Evolutionary conservation across 441 rosid species (phyloP).

Genomic region (Populus hybrid): DNA sequence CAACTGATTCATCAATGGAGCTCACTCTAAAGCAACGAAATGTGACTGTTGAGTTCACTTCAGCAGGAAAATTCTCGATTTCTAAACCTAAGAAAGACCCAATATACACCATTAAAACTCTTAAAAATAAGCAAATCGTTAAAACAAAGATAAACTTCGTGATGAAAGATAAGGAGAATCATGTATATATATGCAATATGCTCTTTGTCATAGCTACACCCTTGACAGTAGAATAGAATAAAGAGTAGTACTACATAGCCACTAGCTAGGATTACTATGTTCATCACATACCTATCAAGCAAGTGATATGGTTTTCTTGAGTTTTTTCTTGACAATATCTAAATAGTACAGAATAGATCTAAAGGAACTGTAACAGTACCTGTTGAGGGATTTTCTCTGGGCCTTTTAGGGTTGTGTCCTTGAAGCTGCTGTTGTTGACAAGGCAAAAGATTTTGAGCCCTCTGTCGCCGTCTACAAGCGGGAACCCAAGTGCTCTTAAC

Average conservation of each 20-base stretch:
- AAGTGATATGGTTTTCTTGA: not conserved
- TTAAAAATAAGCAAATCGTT: not conserved
- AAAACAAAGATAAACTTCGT: not conserved
- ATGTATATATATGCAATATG: not conserved
- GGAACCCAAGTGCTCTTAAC: conserved; percentile 97
- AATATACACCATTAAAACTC: not conserved
- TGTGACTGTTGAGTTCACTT: conserved; percentile 55
- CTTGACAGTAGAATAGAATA: not conserved
- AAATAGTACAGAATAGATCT: not conserved
- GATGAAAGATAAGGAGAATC: not conserved
- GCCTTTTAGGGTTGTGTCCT: conserved; percentile 50
- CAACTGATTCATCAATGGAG: conserved; percentile 53
- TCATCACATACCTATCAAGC: not conserved
- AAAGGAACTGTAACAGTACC: conserved; percentile 10
- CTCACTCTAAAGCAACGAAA: conserved; percentile 81
- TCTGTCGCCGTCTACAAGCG: conserved; percentile 71
- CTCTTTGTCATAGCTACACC: not conserved
- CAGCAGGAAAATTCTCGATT: conserved; percentile 60
- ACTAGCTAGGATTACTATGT: not conserved
- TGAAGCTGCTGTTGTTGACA: conserved; percentile 23
- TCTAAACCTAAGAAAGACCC: conserved; percentile 48
- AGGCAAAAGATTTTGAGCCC: conserved; percentile 35
- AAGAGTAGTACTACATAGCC: not conserved
- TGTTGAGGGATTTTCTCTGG: conserved; percentile 35
- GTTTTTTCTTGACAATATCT: not conserved